Conservation (phyloP, 73 alveolate genomes). For the Symbiodinium natans region DNA sequence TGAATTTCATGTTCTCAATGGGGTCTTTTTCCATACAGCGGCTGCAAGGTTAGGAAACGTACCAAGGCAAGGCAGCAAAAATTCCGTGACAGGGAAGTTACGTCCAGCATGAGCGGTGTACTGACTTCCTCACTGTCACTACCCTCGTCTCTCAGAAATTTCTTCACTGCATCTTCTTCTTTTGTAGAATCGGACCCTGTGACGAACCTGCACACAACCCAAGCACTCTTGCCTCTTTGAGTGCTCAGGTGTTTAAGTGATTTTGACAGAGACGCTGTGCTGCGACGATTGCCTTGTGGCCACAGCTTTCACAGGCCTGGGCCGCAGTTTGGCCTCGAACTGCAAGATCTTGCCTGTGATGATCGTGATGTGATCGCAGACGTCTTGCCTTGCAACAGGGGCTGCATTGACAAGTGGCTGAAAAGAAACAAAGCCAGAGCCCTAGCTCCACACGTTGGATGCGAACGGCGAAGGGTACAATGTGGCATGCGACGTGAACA, state of each 20-base stretch:
- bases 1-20: too few species aligned
- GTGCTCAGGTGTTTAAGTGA: slow-evolving; percentile 44
- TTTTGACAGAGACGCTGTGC: slow-evolving; percentile 69
- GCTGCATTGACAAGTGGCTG: slow-evolving; percentile 92
- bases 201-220: too few species aligned
- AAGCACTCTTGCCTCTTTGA: too few species aligned
- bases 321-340: too few species aligned
- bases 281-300: slow-evolving; percentile 93
- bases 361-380: background rate
- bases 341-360: background rate
- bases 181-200: too few species aligned
- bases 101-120: too few species aligned
- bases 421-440: slow-evolving; percentile 75
- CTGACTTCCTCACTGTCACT: background rate
- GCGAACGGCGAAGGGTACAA: background rate
- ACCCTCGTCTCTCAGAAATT: too few species aligned
- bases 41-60: too few species aligned
- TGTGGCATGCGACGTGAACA: background rate
- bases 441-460: background rate
- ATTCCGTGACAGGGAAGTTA: too few species aligned
- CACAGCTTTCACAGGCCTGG: slow-evolving; percentile 34
- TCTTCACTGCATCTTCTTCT: too few species aligned
- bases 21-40: too few species aligned
- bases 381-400: slow-evolving; percentile 34
- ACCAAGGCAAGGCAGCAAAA: too few species aligned